Base-by-base conservation (phyloP, 768 basidiomycete species). In the Collybia sp. region DNA sequence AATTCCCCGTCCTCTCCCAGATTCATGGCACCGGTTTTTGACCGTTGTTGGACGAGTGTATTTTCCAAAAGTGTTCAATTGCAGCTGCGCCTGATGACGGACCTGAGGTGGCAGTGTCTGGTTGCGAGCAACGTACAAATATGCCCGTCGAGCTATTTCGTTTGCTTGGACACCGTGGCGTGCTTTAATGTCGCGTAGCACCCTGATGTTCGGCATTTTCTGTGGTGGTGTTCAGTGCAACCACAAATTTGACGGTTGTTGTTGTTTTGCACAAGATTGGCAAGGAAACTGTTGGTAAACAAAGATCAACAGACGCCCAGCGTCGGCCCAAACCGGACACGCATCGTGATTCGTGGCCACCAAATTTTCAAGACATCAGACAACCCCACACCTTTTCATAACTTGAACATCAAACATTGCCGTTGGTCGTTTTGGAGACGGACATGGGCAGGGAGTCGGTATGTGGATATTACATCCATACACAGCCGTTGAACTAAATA, bases 101-200 rank as follows among this genome's bases (percentile, higher is more conserved):
- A 97, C 79, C 60, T 89, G 84, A 2, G 90, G 74, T 12, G 93
- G 84, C n/a, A 97, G 69, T 1, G 85, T 80, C 61, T 89, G 83
- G 68, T 98, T 97, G 49, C 95, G 80, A 17, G 94, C 93, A 54
- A 97, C 88, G 66, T 83, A 93, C 42, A 97, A 82, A 65, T 95
- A 94, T 0, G 95, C 94, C 38, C 91, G 76, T 15, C 94, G 83
- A 20, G 83, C 72, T 40, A 95, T 73, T 63, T 98, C 95, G 60
- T 84, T 83, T 38, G 77, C 77, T 48, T 71, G 68, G 48, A 91
- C 85, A 48, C 82, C 80, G 15, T 76, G 60, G 42, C 88, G 84
- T 17, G 85, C 86, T 56, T 87, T 87, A 45, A 89, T 79, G 63
- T 92, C 89, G 60, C 88, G 81, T 40, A 89, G 63, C 43, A 91